Conservation (phyloP, 1,284 basidiomycete species). For the Trametes hirsuta region DNA sequence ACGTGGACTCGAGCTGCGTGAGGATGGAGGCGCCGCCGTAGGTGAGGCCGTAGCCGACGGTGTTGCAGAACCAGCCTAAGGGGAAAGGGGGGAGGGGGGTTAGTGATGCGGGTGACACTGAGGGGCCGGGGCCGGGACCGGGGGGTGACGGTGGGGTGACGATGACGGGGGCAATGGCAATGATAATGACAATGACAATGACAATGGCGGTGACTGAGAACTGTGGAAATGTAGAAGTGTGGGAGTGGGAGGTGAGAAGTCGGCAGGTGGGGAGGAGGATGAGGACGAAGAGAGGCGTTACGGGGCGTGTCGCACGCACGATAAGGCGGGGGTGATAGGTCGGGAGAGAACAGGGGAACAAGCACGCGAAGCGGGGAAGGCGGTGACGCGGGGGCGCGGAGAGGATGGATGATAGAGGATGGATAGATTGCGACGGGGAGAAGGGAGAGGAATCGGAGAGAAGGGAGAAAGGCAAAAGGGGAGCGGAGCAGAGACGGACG, state of each 20-base stretch:
- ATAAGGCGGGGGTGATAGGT: constrained; percentile 8
- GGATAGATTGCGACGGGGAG: too few relatives aligned
- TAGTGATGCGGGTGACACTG: not conserved
- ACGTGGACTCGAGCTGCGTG: constrained; percentile 49
- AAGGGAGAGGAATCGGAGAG: not conserved
- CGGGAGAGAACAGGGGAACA: not conserved
- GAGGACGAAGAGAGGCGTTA: not conserved
- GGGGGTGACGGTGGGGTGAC: not conserved
- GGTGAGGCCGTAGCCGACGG: constrained; percentile 52
- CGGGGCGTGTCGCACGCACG: constrained; percentile 2
- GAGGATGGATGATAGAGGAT: not conserved
- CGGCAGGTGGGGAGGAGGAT: not conserved
- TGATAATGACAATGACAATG: not conserved
- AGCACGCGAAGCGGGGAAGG: not conserved
- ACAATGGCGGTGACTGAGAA: not conserved
- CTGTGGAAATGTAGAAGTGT: too few relatives aligned
- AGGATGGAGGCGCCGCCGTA: constrained; percentile 48
- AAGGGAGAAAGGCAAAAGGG: not conserved
- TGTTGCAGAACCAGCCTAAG: constrained; percentile 54
- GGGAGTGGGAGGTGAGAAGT: not conserved
- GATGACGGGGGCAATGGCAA: too few relatives aligned
- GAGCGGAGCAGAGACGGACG: not conserved
- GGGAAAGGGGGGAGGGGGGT: not conserved
- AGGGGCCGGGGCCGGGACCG: not conserved
- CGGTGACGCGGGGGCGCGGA: not conserved